Conservation (phyloP, 805 yeast genomes). For the Lipomyces orientalis region DNA sequence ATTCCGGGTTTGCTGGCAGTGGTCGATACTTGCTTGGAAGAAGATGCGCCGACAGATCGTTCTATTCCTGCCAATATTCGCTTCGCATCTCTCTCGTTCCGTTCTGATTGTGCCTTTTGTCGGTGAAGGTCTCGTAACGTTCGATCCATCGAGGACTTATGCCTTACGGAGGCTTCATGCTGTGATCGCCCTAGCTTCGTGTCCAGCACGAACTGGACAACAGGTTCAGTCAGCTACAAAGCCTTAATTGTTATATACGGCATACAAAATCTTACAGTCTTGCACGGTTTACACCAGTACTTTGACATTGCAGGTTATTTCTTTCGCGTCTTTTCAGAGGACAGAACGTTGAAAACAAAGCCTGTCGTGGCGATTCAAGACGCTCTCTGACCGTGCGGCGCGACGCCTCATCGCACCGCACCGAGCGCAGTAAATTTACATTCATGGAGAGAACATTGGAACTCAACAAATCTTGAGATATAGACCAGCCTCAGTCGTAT, state of each 20-base stretch:
- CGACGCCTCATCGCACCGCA: no score
- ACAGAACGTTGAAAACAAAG: no score
- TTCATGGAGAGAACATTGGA: no score
- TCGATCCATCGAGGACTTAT: conserved; percentile 35
- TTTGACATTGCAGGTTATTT: conserved; percentile 28
- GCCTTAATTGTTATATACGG: not conserved
- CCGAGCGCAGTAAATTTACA: no score
- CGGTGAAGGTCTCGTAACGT: conserved; percentile 34
- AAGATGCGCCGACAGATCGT: conserved; percentile 16
- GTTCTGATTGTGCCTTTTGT: conserved; percentile 28
- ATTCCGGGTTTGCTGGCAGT: not conserved
- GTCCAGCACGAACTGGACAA: conserved; percentile 36
- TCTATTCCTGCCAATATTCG: conserved; percentile 30
- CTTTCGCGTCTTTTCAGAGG: not conserved
- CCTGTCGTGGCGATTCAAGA: no score
- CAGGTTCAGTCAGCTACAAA: not conserved
- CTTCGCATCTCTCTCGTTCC: conserved; percentile 31
- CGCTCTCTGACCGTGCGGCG: no score
- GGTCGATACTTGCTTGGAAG: not conserved
- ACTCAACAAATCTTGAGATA: not conserved
- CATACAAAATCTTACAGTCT: conserved; percentile 30
- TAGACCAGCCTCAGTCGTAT: not conserved
- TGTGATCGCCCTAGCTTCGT: conserved; percentile 37
- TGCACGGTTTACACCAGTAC: conserved; percentile 40
- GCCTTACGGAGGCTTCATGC: conserved; percentile 37